Conservation (phyloP, 306 rosid species). For the Leucaena leucocephala region DNA sequence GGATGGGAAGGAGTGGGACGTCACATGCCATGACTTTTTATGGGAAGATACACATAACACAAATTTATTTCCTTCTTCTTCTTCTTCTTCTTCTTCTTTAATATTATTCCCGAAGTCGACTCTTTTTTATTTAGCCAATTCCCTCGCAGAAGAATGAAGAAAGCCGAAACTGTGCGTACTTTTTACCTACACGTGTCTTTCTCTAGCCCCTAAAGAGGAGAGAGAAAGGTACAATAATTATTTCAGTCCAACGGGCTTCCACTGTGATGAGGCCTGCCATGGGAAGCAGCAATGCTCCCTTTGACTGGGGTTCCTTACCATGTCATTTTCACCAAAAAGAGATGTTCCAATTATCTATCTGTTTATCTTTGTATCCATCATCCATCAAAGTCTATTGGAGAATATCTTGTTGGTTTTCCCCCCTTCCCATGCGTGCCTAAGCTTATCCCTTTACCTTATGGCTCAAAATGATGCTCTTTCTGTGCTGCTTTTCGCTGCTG, state of each 20-base stretch:
- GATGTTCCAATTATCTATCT: slow-evolving; percentile 23
- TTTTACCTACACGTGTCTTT: slow-evolving; percentile 54
- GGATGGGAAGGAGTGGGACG: slow-evolving; percentile 39
- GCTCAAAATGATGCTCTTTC: slow-evolving; percentile 33
- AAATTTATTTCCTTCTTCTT: not conserved
- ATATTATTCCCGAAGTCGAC: slow-evolving; percentile 23
- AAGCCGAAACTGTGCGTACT: not conserved
- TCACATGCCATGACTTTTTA: slow-evolving; percentile 45
- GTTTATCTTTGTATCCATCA: slow-evolving; percentile 23
- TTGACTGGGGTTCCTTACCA: slow-evolving; percentile 65
- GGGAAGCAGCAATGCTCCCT: slow-evolving; percentile 55
- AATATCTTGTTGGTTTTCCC: slow-evolving; percentile 50
- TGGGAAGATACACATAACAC: slow-evolving; percentile 42
- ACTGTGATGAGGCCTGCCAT: slow-evolving; percentile 49
- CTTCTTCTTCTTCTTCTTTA: slow-evolving; percentile 1
- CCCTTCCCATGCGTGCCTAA: slow-evolving; percentile 66
- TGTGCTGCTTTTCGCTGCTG: not conserved
- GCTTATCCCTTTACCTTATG: slow-evolving; percentile 59
- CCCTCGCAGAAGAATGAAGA: not conserved
- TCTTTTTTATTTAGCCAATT: not conserved
- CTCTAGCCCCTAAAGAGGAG: slow-evolving; percentile 41
- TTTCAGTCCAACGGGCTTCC: slow-evolving; percentile 45
- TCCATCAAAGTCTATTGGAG: slow-evolving; percentile 47
- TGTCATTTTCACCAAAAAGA: slow-evolving; percentile 84
- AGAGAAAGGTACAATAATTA: slow-evolving; percentile 65